Evolutionary conservation across 805 yeast species (phyloP), one percentile per base, ranked within the genome.

Genomic region (Monosporozyma aquatica): DNA sequence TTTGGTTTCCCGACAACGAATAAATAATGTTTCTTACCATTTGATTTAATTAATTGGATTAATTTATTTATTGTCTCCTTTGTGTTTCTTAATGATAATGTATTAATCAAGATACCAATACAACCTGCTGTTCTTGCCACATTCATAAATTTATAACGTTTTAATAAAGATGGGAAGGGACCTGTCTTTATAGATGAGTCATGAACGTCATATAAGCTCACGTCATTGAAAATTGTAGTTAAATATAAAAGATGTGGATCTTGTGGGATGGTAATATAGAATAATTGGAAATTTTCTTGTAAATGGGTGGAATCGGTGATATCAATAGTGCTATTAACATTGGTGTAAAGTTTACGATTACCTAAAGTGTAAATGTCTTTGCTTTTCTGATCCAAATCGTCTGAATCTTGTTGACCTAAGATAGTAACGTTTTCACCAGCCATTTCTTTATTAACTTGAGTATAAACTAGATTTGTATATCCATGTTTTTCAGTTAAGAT

Each of bases 1-100:
- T 92, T 92, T 8, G 97, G 97, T 61, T 92, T 92, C 9, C 98
- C 98, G 4, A 92, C 97, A 3, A 89, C 97, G 66, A 92, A 87
- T 58, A 87, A 74, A 57, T 92, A 92, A 50, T 85, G 90, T 56
- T 92, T 92, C 64, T 92, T 92, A 2, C 85, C 96, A 0, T 90
- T 87, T 3, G 67, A 70, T 40, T 70, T 73, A 44, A 92, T 76
- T 62, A 82, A 72, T 21, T 66, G 58, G 13, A 76, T 73, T 6
- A 87, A 74, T 26, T 69, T 68, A 42, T 78, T 76, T 41, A 90
- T 69, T 27, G 90, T 65, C n/a, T 60, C 69, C 41, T 77, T 75
- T 5, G 95, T 84, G 55, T 85, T 82, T 29, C 78, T 66, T 29
- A 92, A 63, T 0, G 97, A 90, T 24, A 92, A 66, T 0, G 97